These are phyloP conservation scores for Tulasnella sp. DNA, from an alignment of 768 basidiomycete species.

Conservation along the genomic window DNA sequence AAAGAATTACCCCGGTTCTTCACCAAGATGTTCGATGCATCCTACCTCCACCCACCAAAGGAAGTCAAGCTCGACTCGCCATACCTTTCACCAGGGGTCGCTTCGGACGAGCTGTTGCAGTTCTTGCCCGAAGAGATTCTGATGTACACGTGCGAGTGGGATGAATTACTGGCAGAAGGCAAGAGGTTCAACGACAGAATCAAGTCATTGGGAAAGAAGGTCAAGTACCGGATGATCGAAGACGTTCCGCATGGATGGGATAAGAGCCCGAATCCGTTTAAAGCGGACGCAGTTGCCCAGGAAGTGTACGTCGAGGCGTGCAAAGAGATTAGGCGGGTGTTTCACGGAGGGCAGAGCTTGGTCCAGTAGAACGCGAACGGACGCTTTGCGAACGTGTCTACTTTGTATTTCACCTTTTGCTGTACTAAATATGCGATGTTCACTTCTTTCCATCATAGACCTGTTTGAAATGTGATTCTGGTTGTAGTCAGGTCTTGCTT, in stretches of 20 bases:
- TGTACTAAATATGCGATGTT: too few species aligned
- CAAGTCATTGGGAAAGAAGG: slow-evolving; percentile 31
- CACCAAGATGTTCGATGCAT: slow-evolving; percentile 33
- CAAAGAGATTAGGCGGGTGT: slow-evolving; percentile 21
- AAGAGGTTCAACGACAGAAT: slow-evolving; percentile 30
- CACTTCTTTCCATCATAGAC: too few species aligned
- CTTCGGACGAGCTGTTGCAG: slow-evolving; percentile 30
- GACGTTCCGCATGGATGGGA: slow-evolving; percentile 35
- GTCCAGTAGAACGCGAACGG: neutral
- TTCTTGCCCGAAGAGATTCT: slow-evolving; percentile 32
- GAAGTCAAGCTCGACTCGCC: slow-evolving; percentile 27
- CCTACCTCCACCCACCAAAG: slow-evolving; percentile 32
- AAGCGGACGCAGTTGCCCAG: neutral
- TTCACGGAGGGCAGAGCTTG: slow-evolving; percentile 11
- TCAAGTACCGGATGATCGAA: slow-evolving; percentile 28
- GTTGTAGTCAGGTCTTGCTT: too few species aligned
- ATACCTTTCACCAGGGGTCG: slow-evolving; percentile 32
- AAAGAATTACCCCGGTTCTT: slow-evolving; percentile 30
- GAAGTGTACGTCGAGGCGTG: slow-evolving; percentile 28
- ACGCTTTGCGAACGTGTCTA: neutral
- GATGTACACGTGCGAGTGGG: slow-evolving; percentile 32
- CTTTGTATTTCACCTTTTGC: neutral
- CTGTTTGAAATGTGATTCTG: too few species aligned
- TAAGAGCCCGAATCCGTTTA: neutral
- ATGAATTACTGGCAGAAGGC: slow-evolving; percentile 34